A percentile compares a stretch with the other conserved stretches of the same genome.
These are phyloP conservation scores for Flaveria floridana DNA, from an alignment of 140 eudicot genomes.

Conservation along the genomic window DNA sequence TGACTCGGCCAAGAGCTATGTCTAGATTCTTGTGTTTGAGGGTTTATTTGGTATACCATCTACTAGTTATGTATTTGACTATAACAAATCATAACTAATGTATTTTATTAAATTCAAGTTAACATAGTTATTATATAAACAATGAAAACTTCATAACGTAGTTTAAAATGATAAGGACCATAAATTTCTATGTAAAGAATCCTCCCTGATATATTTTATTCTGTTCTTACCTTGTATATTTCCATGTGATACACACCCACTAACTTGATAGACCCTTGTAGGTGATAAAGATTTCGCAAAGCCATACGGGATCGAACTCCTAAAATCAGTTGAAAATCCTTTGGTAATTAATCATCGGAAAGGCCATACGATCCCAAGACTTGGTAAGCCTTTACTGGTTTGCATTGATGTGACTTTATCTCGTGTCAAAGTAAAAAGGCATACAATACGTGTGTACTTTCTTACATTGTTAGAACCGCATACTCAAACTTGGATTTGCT, in stretches of 20 bases:
- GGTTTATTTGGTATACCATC: background rate
- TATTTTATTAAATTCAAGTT: too few species aligned
- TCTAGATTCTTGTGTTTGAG: background rate
- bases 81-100: background rate
- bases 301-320: constrained; percentile 58
- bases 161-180: background rate
- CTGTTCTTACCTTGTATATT: background rate
- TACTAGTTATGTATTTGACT: background rate
- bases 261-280: constrained; percentile 16
- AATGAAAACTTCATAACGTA: too few species aligned
- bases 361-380: constrained; percentile 90
- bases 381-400: constrained; percentile 48
- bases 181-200: background rate
- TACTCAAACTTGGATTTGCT: constrained; percentile 1
- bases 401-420: background rate
- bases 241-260: background rate
- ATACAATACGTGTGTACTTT: background rate
- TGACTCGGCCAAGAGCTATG: too few species aligned
- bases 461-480: background rate
- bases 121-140: too few species aligned
- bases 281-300: constrained; percentile 81
- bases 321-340: constrained; percentile 63
- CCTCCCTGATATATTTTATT: background rate
- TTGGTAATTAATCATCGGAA: constrained; percentile 76
- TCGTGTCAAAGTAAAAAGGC: background rate